phyloP scores from a whole-genome alignment of 306 rosid genomes.

The Inga laurina region DNA sequence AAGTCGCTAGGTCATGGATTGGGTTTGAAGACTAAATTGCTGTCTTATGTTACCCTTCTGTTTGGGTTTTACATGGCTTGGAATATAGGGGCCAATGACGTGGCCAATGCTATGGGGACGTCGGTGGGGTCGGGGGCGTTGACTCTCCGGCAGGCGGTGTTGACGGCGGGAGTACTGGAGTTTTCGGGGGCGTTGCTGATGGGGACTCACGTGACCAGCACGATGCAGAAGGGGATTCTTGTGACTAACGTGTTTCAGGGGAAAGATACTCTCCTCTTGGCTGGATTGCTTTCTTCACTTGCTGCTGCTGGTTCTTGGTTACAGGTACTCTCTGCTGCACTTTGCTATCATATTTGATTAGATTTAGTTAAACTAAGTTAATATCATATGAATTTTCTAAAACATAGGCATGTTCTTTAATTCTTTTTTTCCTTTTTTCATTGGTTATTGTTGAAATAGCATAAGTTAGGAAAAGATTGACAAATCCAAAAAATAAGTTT shows the following conservation, averaged over 20 bases:
- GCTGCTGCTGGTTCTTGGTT: constrained; percentile 99
- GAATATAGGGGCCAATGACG: constrained; percentile 98
- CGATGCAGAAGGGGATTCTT: constrained; percentile 96
- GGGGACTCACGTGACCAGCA: constrained; percentile 90
- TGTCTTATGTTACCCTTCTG: constrained; percentile 67
- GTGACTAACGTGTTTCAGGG: constrained; percentile 81
- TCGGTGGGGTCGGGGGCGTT: constrained; percentile 96
- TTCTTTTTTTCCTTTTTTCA: too few species aligned
- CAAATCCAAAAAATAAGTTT: too few species aligned
- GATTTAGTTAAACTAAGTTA: too few species aligned
- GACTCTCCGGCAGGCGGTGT: constrained; percentile 80
- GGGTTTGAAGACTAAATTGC: constrained; percentile 56
- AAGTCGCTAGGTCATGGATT: constrained; percentile 64
- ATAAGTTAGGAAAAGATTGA: too few species aligned
- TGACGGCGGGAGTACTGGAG: constrained; percentile 85
- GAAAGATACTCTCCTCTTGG: constrained; percentile 65
- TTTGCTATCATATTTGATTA: neutral
- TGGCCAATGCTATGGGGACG: constrained; percentile 99
- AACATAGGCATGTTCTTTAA: too few species aligned
- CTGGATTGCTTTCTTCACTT: constrained; percentile 90
- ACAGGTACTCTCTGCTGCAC: constrained; percentile 53
- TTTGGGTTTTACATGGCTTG: constrained; percentile 99
- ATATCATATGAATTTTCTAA: too few species aligned
- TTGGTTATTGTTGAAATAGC: too few species aligned
- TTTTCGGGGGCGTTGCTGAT: constrained; percentile 85